These are phyloP conservation scores for Apiotrichum domesticum DNA, from an alignment of 1,284 basidiomycete species.

Conservation along the genomic window DNA sequence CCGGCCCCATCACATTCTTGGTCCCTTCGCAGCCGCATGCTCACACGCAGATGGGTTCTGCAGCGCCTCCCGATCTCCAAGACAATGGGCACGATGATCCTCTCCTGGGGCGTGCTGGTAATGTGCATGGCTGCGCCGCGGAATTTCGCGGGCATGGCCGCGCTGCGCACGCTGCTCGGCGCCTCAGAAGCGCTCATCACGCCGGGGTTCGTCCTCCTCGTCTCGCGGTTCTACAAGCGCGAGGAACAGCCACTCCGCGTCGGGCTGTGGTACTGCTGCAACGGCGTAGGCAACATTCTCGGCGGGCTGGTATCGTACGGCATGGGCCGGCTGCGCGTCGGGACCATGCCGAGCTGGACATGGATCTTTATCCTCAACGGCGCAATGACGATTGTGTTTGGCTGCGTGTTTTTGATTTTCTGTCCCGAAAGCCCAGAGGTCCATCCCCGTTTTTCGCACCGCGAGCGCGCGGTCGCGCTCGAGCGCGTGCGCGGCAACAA, in stretches of 20 bases:
- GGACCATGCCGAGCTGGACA: constrained; percentile 23
- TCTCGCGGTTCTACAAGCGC: constrained; percentile 38
- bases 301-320: constrained; percentile 36
- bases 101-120: constrained; percentile 41
- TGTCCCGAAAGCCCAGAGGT: constrained; percentile 34
- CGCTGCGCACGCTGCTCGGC: constrained; percentile 37
- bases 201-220: constrained; percentile 42
- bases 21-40: background rate
- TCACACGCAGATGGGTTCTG: constrained; percentile 10
- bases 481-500: constrained; percentile 38
- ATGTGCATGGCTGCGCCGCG: constrained; percentile 39
- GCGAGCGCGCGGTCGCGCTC: constrained; percentile 29
- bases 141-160: constrained; percentile 34
- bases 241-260: constrained; percentile 41
- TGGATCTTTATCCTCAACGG: constrained; percentile 40
- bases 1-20: no score
- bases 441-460: constrained; percentile 20
- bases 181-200: constrained; percentile 39
- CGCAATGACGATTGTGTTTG: constrained; percentile 31
- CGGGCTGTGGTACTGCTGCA: constrained; percentile 36
- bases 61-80: constrained; percentile 30
- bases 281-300: constrained; percentile 30
- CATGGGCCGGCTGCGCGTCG: constrained; percentile 29
- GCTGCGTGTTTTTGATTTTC: constrained; percentile 24
- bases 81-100: constrained; percentile 25